A percentile compares a stretch with the other conserved stretches of the same genome.
These are phyloP conservation scores for Fusarium longipes DNA, from an alignment of 2,329 filamentous ascomycete genomes.

Conservation along the genomic window DNA sequence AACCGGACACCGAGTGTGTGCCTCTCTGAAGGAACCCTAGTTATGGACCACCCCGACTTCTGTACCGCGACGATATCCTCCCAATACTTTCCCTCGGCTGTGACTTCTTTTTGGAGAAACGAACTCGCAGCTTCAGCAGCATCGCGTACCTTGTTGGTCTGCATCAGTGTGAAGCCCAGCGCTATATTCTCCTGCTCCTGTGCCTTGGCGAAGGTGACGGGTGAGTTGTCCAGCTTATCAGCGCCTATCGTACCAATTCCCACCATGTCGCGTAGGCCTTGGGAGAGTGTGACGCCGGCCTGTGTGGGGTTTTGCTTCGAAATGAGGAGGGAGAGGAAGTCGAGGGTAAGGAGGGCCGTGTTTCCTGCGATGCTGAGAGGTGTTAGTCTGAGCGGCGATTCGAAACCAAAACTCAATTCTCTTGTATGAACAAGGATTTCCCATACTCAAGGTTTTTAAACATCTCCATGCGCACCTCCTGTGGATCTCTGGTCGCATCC, in stretches of 20 bases:
- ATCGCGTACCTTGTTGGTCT: conserved; percentile 78
- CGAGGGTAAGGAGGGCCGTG: conserved; percentile 76
- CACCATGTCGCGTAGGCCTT: conserved; percentile 74
- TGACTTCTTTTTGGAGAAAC: conserved; percentile 80
- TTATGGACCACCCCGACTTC: conserved; percentile 87
- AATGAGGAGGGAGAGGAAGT: conserved; percentile 84
- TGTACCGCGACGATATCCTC: conserved; percentile 83
- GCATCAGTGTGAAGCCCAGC: conserved; percentile 81
- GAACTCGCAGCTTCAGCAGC: conserved; percentile 77
- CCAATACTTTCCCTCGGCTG: conserved; percentile 89
- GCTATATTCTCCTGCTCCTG: conserved; percentile 68
- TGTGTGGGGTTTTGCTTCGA: conserved; percentile 82
- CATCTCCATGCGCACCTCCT: conserved; percentile 67
- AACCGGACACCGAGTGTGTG: conserved; percentile 86
- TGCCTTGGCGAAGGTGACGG: conserved; percentile 64
- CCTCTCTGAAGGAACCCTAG: conserved; percentile 76
- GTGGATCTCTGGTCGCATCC: conserved; percentile 58
- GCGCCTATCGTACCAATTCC: conserved; percentile 80
- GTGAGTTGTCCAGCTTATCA: conserved; percentile 72
- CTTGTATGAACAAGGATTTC: neutral
- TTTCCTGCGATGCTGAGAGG: conserved; percentile 56
- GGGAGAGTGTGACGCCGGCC: conserved; percentile 76
- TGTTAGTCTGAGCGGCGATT: neutral
- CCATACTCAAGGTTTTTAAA: conserved; percentile 69
- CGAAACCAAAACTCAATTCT: neutral